Base-by-base conservation (phyloP, 1,284 basidiomycete species). In the Lentinula novae-zelandiae region DNA sequence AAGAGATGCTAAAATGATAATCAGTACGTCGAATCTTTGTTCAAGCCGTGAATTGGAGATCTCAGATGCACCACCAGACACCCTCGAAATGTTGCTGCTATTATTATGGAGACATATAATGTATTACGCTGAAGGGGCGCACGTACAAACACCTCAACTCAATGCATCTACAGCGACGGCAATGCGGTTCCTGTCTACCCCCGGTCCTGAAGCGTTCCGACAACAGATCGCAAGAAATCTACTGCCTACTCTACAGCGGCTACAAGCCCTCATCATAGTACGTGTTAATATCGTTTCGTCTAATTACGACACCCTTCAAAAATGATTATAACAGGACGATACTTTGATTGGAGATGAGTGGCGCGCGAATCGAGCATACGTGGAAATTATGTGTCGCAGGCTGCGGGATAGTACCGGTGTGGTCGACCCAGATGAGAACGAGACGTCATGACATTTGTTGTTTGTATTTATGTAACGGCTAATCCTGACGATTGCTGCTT, bases 21-120 rank as follows among this genome's bases (percentile, higher is more conserved):
- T 92, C 6, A 77, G 88, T 83, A 62, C 49, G 80, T 79, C 53
- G 57, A 64, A 33, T 36, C 62, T 63, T 51, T 31, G 46, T 62
- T 10, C 13, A 17, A 3, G 27, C 31, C 4, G 22, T 39, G 51
- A n/a, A 34, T 13, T 53, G 17, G 33, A 50, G 44, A 40, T 60
- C 57, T 63, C 34, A 63, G 7, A n/a, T n/a, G 8, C 20, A 40
- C 38, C 13, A 10, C 31, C 66, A 90, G 92, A 86, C 65, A 86
- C 89, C 52, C 77, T 89, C 53, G 95, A 97, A 74, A 90, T 95
- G 78, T 74, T 93, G 6, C 77, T 97, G 6, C 79, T 97, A 5
- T 78, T 97, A 31, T 78, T 95, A 10, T 96, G 93, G 89, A 82
- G 94, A 38, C 95, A 98, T 71, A 71, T 96, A 42, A 80, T 85